Conservation (phyloP, 2,329 filamentous ascomycete genomes). For the Xylariaceae sp. region DNA sequence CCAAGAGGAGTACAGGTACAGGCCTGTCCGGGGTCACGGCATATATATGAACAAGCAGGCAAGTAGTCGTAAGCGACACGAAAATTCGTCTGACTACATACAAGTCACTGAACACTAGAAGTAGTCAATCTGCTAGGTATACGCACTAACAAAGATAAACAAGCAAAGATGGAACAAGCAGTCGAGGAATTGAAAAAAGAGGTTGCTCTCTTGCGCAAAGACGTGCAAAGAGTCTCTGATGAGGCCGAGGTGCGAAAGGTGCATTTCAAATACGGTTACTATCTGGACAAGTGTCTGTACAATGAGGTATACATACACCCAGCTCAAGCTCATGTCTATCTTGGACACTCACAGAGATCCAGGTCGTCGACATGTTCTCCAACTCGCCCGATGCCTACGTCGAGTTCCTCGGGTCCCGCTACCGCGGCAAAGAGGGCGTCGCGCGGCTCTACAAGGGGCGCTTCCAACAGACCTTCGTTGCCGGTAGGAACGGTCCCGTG, state of each 20-base stretch:
- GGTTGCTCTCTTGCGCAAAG: constrained; percentile 30
- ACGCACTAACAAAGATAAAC: no score
- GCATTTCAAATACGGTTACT: constrained; percentile 56
- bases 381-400: constrained; percentile 50
- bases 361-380: constrained; percentile 46
- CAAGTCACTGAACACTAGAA: no score
- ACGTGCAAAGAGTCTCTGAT: constrained; percentile 35
- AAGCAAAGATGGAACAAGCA: constrained; percentile 28
- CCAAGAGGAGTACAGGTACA: no score
- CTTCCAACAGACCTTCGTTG: constrained; percentile 46
- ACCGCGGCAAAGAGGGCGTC: constrained; percentile 46
- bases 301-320: constrained; percentile 36
- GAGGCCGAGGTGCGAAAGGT: constrained; percentile 51
- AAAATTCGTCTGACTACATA: no score
- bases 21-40: no score
- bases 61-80: no score
- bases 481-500: constrained; percentile 51
- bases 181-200: constrained; percentile 33
- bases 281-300: constrained; percentile 56
- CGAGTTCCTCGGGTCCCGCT: constrained; percentile 52
- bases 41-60: no score
- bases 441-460: constrained; percentile 48
- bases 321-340: no score
- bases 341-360: not conserved
- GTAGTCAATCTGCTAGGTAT: no score